Evolutionary conservation across 2,329 filamentous ascomycete species (phyloP).

Genomic region (Hortaea werneckii): DNA sequence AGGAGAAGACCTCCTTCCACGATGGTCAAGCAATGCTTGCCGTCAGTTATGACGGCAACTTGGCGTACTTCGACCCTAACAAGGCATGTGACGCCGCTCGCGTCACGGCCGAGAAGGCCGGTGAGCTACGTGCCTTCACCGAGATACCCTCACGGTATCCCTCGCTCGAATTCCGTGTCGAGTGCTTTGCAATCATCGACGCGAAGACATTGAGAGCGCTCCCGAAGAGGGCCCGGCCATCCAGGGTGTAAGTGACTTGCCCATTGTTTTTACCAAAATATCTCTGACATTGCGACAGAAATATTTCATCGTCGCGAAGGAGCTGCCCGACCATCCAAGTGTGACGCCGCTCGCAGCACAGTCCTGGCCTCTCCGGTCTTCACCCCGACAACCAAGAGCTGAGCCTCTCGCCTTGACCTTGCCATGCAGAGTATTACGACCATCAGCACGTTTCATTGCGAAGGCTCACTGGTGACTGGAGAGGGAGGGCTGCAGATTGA

Average conservation of each 20-base stretch:
- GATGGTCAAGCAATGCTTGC: slow-evolving; percentile 21
- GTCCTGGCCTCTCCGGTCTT: too few species aligned
- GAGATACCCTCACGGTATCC: slow-evolving; percentile 6
- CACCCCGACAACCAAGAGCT: too few species aligned
- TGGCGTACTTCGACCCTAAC: slow-evolving; percentile 8
- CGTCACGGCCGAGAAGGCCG: slow-evolving; percentile 12
- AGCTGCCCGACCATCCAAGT: not conserved
- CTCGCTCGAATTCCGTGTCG: slow-evolving; percentile 17
- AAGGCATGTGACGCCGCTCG: slow-evolving; percentile 6
- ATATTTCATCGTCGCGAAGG: slow-evolving; percentile 2
- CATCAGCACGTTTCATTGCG: too few species aligned
- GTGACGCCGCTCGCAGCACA: too few species aligned
- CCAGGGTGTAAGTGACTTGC: slow-evolving; percentile 10
- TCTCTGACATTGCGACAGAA: slow-evolving; percentile 6
- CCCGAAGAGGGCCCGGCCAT: slow-evolving; percentile 3
- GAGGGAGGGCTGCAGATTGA: too few species aligned
- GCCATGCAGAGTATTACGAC: too few species aligned
- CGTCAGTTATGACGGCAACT: slow-evolving; percentile 6
- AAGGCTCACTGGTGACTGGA: too few species aligned
- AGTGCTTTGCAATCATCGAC: slow-evolving; percentile 16
- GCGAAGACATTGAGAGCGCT: slow-evolving; percentile 10
- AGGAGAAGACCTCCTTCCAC: slow-evolving; percentile 8
- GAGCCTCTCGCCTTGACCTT: too few species aligned
- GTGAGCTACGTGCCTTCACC: slow-evolving; percentile 14
- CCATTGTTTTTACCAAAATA: not conserved